phyloP scores from a whole-genome alignment of 345 rosid genomes.

The Gossypium raimondii region DNA sequence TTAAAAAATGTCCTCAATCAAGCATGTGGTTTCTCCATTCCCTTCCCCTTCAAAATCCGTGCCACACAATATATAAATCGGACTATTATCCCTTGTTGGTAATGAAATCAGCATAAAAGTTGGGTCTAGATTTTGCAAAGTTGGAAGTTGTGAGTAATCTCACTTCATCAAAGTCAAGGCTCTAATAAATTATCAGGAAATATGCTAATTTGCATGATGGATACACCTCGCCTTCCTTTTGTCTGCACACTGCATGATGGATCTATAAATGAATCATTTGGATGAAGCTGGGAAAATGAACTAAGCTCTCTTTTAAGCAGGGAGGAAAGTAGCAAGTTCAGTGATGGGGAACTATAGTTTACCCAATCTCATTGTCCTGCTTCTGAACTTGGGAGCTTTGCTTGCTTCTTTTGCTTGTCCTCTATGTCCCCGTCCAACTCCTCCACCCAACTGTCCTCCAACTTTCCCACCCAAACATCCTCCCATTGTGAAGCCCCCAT shows the following conservation, averaged over 20 bases:
- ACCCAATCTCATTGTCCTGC: constrained; percentile 15
- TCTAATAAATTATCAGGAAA: not conserved
- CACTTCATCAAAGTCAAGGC: not conserved
- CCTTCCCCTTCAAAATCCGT: not conserved
- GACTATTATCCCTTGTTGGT: no score
- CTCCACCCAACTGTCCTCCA: constrained; percentile 32
- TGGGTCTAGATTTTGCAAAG: not conserved
- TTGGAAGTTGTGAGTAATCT: not conserved
- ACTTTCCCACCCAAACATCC: constrained; percentile 29
- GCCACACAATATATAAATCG: no score
- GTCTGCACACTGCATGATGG: not conserved
- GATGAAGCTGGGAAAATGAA: not conserved
- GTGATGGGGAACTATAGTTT: not conserved
- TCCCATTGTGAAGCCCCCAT: constrained; percentile 39
- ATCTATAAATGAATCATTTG: not conserved
- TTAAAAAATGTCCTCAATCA: constrained; percentile 3
- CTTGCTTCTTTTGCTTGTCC: constrained; percentile 40
- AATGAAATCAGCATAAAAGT: not conserved
- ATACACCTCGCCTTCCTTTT: not conserved
- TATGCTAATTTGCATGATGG: not conserved
- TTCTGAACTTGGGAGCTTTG: constrained; percentile 27
- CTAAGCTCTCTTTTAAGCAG: not conserved
- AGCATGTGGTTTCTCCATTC: not conserved
- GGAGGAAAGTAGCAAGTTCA: not conserved
- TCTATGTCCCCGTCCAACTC: constrained; percentile 37